Conservation (phyloP, 1,284 basidiomycete genomes). For the Naganishia sp. region DNA sequence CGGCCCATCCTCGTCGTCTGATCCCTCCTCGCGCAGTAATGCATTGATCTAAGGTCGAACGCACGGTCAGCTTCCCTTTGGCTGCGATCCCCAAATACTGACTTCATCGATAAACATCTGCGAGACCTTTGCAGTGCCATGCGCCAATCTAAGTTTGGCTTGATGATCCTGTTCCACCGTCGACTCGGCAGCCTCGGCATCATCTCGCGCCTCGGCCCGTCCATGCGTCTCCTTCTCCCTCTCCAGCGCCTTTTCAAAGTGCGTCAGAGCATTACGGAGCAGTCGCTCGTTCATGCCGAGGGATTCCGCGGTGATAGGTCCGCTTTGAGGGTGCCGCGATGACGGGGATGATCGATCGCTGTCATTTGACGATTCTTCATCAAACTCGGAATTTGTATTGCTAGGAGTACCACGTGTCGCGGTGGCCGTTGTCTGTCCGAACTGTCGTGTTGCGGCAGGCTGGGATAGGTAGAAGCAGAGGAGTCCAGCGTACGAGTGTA, state of each 20-base stretch:
- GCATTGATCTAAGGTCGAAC: conserved; percentile 4
- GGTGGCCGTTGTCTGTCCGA: background rate
- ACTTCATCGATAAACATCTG: conserved; percentile 20
- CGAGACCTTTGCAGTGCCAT: conserved; percentile 20
- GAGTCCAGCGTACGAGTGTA: conserved; percentile 80
- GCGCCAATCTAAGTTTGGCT: background rate
- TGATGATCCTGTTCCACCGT: background rate
- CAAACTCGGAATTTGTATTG: background rate
- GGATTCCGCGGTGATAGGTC: conserved; percentile 6
- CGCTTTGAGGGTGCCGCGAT: background rate
- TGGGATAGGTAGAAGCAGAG: conserved; percentile 61
- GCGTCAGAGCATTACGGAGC: conserved; percentile 10
- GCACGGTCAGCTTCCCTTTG: no score
- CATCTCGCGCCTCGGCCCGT: background rate
- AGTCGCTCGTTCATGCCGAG: conserved; percentile 14
- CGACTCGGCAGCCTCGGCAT: background rate
- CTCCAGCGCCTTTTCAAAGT: conserved; percentile 17
- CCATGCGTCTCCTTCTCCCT: conserved; percentile 12
- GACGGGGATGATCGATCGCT: background rate
- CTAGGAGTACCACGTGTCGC: background rate
- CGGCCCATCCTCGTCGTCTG: conserved; percentile 13
- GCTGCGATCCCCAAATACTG: background rate
- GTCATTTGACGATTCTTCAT: background rate
- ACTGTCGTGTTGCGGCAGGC: conserved; percentile 36
- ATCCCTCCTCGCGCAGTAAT: conserved; percentile 14